These are phyloP conservation scores for Suillus ampliporus DNA, from an alignment of 768 basidiomycete genomes.

Conservation along the genomic window DNA sequence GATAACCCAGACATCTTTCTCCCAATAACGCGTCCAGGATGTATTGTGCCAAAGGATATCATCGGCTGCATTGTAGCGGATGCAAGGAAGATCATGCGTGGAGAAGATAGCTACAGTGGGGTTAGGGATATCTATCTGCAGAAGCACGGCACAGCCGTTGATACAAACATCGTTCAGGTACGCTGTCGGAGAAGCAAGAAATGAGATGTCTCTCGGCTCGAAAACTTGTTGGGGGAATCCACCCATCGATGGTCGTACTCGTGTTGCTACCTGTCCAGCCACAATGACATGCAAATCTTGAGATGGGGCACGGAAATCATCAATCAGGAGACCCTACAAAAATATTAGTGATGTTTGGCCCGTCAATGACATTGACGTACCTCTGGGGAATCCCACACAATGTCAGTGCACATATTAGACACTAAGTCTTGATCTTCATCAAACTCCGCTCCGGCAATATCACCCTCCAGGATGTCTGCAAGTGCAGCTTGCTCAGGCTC, in stretches of 20 bases:
- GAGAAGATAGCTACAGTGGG: slow-evolving; percentile 13
- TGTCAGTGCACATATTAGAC: no score
- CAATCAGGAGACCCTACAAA: no score
- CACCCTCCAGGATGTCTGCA: no score
- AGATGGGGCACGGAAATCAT: no score
- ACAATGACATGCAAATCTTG: no score
- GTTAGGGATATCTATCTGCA: slow-evolving; percentile 2
- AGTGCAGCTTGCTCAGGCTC: no score
- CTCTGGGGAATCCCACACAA: no score
- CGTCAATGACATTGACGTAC: no score
- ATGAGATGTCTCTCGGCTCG: background rate
- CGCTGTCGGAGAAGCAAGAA: background rate
- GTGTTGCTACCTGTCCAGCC: no score
- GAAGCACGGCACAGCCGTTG: slow-evolving; percentile 12
- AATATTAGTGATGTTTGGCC: no score
- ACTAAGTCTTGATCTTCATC: no score
- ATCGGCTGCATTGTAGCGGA: slow-evolving; percentile 2
- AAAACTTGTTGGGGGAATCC: slow-evolving; percentile 9
- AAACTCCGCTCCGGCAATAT: no score
- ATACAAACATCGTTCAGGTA: slow-evolving; percentile 14
- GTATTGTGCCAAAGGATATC: slow-evolving; percentile 27
- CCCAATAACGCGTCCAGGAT: slow-evolving; percentile 31
- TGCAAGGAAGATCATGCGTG: slow-evolving; percentile 11
- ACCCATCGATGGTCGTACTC: background rate
- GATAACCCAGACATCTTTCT: slow-evolving; percentile 37